Evolutionary conservation across 768 basidiomycete genomes (phyloP).

Genomic region (Lentinula lateritia): DNA sequence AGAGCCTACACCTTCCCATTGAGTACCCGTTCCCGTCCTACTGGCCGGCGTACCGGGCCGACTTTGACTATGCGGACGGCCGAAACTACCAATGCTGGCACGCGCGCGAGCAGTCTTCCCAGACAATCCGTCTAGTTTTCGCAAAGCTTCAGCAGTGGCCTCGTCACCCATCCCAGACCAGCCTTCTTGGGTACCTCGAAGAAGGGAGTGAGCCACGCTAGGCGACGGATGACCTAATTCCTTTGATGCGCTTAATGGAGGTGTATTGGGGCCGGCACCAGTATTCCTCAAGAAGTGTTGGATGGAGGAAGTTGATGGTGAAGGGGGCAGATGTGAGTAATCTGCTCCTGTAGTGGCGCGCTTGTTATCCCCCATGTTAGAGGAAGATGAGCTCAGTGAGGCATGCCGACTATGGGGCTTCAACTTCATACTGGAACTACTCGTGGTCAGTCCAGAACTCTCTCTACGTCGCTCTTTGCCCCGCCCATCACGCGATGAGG

Average conservation of each 20-base stretch:
- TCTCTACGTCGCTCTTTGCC: constrained; percentile 52
- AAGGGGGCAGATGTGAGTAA: constrained; percentile 87
- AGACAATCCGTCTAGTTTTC: constrained; percentile 86
- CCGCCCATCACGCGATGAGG: constrained; percentile 37
- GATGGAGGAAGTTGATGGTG: constrained; percentile 86
- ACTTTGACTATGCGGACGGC: constrained; percentile 58
- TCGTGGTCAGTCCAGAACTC: constrained; percentile 41
- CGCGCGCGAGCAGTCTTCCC: constrained; percentile 73
- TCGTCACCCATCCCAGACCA: constrained; percentile 87
- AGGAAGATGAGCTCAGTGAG: constrained; percentile 65
- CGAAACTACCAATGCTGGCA: constrained; percentile 70
- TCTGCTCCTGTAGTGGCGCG: constrained; percentile 58
- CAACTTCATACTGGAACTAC: constrained; percentile 25
- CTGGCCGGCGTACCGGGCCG: constrained; percentile 71
- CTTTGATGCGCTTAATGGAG: constrained; percentile 35
- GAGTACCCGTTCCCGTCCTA: constrained; percentile 48
- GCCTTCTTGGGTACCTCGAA: constrained; percentile 85
- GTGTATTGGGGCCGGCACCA: constrained; percentile 32
- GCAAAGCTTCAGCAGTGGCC: constrained; percentile 83
- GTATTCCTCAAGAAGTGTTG: constrained; percentile 72
- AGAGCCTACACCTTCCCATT: constrained; percentile 70
- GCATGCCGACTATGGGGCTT: constrained; percentile 57
- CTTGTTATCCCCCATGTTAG: constrained; percentile 43
- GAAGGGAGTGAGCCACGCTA: constrained; percentile 77
- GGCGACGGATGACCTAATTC: constrained; percentile 43